Evolutionary conservation across 1,139 yeast species (phyloP).

Genomic region (Debaryomyces subglobosus): DNA sequence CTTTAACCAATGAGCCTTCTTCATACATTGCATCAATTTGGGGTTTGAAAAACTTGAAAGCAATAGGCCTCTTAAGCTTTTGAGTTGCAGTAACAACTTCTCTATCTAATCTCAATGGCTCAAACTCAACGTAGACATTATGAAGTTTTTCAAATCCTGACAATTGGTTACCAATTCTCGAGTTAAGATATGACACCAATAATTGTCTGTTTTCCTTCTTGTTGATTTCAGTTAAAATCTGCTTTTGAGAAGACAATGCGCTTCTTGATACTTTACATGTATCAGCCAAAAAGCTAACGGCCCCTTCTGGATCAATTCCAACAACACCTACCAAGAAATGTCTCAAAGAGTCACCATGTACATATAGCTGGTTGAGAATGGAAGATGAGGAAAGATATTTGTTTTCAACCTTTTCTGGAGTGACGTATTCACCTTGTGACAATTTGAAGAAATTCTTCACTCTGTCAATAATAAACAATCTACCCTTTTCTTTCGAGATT

Average conservation of each 20-base stretch:
- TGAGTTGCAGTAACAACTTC: conserved; percentile 47
- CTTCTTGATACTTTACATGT: conserved; percentile 15
- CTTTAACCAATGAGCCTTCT: conserved; percentile 30
- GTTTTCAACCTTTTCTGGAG: conserved; percentile 78
- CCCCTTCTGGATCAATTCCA: conserved; percentile 44
- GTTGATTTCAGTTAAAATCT: conserved; percentile 29
- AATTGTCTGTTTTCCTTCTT: conserved; percentile 25
- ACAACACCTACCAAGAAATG: conserved; percentile 36
- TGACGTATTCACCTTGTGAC: conserved; percentile 81
- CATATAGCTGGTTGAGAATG: conserved; percentile 56
- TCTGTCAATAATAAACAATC: conserved; percentile 67
- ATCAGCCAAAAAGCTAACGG: conserved; percentile 23
- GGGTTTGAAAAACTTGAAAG: conserved; percentile 32
- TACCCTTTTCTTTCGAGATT: conserved; percentile 52
- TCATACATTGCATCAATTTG: conserved; percentile 26
- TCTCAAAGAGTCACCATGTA: conserved; percentile 41
- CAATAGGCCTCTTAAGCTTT: conserved; percentile 43
- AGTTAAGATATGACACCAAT: conserved; percentile 33
- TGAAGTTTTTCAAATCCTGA: conserved; percentile 43
- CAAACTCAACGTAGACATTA: conserved; percentile 36
- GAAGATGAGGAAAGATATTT: conserved; percentile 58
- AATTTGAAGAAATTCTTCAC: conserved; percentile 81
- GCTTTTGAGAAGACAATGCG: conserved; percentile 19
- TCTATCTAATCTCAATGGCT: conserved; percentile 43
- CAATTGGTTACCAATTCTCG: conserved; percentile 24